Conservation (phyloP, 2,329 filamentous ascomycete genomes). For the Pseudogymnoascus sp. region DNA sequence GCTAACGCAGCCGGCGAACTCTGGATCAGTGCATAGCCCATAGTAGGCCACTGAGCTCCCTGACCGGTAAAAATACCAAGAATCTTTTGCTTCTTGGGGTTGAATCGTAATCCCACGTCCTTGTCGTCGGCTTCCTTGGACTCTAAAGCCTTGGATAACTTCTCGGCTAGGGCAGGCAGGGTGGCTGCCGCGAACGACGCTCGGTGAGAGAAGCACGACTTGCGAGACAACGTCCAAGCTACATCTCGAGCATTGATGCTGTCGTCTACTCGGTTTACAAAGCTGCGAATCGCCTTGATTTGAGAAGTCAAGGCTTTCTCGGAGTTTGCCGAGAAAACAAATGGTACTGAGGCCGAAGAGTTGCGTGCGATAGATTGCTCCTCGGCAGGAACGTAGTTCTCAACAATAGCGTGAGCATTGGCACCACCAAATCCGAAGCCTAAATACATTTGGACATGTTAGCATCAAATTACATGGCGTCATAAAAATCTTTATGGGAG, state of each 20-base stretch:
- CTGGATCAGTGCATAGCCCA: constrained; percentile 19
- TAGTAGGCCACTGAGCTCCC: constrained; percentile 23
- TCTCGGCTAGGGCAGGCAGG: constrained; percentile 9
- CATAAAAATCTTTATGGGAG: not conserved
- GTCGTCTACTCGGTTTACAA: not conserved
- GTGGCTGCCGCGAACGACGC: constrained; percentile 10
- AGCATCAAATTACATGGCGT: not conserved
- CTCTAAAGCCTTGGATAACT: constrained; percentile 7
- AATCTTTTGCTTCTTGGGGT: constrained; percentile 13
- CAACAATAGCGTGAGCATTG: constrained; percentile 36
- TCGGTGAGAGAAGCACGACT: not conserved
- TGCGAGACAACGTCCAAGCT: not conserved
- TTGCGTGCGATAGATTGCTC: constrained; percentile 33
- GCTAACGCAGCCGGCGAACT: not conserved
- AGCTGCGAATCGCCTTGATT: not conserved
- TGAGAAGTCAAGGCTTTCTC: constrained; percentile 12
- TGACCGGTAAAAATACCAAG: constrained; percentile 20
- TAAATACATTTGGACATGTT: not conserved
- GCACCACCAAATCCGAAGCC: constrained; percentile 39
- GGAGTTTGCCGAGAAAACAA: constrained; percentile 19
- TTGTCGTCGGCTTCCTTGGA: not conserved
- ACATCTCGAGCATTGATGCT: not conserved
- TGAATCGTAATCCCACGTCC: not conserved
- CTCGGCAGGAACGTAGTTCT: constrained; percentile 32
- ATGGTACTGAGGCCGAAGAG: constrained; percentile 2